Base-by-base conservation (phyloP, 345 rosid genomes). In the Arabidopsis arenosa region DNA sequence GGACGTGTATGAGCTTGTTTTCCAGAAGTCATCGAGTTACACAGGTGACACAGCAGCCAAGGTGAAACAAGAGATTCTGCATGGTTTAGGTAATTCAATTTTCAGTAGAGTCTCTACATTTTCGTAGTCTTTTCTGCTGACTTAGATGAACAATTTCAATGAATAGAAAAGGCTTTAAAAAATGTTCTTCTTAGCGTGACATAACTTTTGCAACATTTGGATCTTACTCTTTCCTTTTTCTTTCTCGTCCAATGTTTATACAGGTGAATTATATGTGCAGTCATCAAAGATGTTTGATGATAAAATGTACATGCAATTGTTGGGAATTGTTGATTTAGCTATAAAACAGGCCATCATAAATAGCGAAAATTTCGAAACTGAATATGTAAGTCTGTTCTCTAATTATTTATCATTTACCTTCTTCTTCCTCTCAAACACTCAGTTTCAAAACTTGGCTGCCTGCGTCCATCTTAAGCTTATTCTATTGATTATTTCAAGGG, bases 1-100 rank as follows among this genome's bases (percentile, higher is more conserved):
- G 74, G 94, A 86, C 73, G 97, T 87, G 33, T 95, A 95, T 32
- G 96, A 90, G 81, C 76, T 83, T 79, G 88, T 87, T 79, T 84
- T 95, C 77, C 91, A 88, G 75, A 88, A 85, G 80, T 87, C 92
- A 60, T 81, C 90, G 57, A 85, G 78, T 82, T 80, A 86, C 80
- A 83, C 82, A 43, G 81, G 75, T 43, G 86, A 74, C 83, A 83
- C 91, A 65, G 83, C 85, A 62, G 69, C 73, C 81, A 95, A 90
- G 86, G 89, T 88, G 83, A 94, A 86, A 86, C 97, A 90, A 83
- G 99, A 95, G 84, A 86, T 92, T 77, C 80, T 95, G 82, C 91
- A 86, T 51, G 89, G 91, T 75, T 88, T 95, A 69, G 97, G 99
- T 92, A 94, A 85, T 84, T 74, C 59, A 28, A 52, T 74, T 45